Conservation (phyloP, 2,329 filamentous ascomycete species). For the Aplosporella prunicola region DNA sequence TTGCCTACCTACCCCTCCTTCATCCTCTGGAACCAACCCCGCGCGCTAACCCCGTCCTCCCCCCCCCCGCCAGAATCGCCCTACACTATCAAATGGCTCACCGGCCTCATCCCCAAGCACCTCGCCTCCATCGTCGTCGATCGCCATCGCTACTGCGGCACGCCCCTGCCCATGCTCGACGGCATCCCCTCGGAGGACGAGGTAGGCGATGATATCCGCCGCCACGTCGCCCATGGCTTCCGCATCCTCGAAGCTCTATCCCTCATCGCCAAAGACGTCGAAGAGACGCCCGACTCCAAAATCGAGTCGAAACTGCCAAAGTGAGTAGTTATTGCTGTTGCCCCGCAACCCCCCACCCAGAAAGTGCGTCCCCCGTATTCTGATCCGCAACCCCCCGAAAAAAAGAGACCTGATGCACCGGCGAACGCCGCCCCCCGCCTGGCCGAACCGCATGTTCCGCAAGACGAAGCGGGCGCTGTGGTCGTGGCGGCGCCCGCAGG, state of each 20-base stretch:
- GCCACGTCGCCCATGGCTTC: conserved; percentile 22
- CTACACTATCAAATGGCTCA: conserved; percentile 17
- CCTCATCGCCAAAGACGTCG: conserved; percentile 18
- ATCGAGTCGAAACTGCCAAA: conserved; percentile 9
- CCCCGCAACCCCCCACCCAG: not conserved
- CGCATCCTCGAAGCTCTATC: conserved; percentile 18
- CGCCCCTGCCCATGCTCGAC: conserved; percentile 15
- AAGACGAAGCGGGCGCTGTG: conserved; percentile 6
- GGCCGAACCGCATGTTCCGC: conserved; percentile 8
- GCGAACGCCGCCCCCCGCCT: not conserved
- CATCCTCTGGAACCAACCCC: no score
- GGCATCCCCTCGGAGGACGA: conserved; percentile 23
- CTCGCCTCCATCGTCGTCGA: conserved; percentile 24
- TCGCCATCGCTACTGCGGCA: conserved; percentile 15
- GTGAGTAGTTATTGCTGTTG: not conserved
- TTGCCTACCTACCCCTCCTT: no score
- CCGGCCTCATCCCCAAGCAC: conserved; percentile 20
- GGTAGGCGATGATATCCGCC: conserved; percentile 21
- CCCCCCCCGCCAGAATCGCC: conserved; percentile 5
- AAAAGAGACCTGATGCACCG: conserved; percentile 6
- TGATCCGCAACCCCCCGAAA: not conserved
- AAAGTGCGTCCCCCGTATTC: not conserved
- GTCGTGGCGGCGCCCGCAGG: conserved; percentile 9
- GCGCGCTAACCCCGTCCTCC: no score
- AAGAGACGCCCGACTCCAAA: conserved; percentile 11